Base-by-base conservation (phyloP, 2,329 filamentous ascomycete genomes). In the Ramularia endophylla region DNA sequence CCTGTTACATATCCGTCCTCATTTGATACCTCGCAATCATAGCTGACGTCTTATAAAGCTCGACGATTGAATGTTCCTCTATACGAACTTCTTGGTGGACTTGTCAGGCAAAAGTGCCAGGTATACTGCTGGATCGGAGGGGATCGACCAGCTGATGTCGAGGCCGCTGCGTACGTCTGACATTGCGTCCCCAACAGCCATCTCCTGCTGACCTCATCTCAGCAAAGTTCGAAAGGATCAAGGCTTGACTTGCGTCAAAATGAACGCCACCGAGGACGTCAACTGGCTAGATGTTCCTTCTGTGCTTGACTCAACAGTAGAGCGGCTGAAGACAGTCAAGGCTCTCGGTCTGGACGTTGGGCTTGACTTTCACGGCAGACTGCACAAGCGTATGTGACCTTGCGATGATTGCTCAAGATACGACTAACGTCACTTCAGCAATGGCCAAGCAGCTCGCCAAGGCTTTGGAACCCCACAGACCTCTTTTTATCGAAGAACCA, bases 111-210 rank as follows among this genome's bases (percentile, higher is more conserved):
- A 48, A 82, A 80, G 54, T 65, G 86, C 9, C 78, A 78, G 47
- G 83, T 88, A 0, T 88, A 87, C 56, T 80, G 80, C 11, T 87
- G 85, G 83, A 87, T 88, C 43, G 84, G 84, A 3, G 84, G 84
- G 3, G 83, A 87, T 51, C 67, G 82, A 3, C 85, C 85, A 0
- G 62, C 66, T 6, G 83, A 87, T 51, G 74, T 88, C 2, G 77
- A 80, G 53, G 57, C 36, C 4, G 58, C 57, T n/a, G 59, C 60
- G 20, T 25, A 11, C 6, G 22, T 25, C 6, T n/a, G n/a, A n/a
- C n/a, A n/a, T n/a, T n/a, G n/a, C n/a, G n/a, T n/a, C n/a, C n/a
- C n/a, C n/a, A n/a, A n/a, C n/a, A n/a, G n/a, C n/a, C n/a, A n/a
- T n/a, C n/a, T n/a, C n/a, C n/a, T n/a, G n/a, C n/a, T n/a, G n/a